Base-by-base conservation (phyloP, 192 early-diverging fungal species). In the Glomus cerebriforme region DNA sequence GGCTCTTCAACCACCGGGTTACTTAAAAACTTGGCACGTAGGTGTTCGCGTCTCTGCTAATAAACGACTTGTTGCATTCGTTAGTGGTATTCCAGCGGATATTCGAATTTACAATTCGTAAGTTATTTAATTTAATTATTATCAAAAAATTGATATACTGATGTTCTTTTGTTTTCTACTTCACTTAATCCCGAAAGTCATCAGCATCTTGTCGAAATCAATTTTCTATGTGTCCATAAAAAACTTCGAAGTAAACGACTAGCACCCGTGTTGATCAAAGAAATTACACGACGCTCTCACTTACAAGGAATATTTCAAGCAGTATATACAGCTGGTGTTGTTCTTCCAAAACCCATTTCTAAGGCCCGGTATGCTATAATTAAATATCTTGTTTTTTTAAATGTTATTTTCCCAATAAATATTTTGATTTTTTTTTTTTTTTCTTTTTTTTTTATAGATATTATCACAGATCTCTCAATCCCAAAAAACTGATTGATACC, bases 191-290 rank as follows among this genome's bases (percentile, higher is more conserved):
- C 31, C 13, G 45, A 68, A 59, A 89, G 88, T 77, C 81, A 83
- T 9, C 90, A 91, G 73, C 79, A 84, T 22, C 89, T 99, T 86
- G 95, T 95, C 2, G 98, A 98, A 82, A 99, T 99, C 89, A 99
- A 99, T 88, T 99, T 97, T 79, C 84, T 99, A 77, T 98, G 97
- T 82, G 86, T 98, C 27, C 96, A 97, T 85, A 99, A 99, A 88
- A 93, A 92, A 81, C 92, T 99, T 71, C 92, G 98, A 49, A 89
- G 90, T 72, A 98, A 99, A 85, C 92, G 98, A 74, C 87, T 99
- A 74, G 92, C 98, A 31, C 98, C 98, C 37, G 90, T 99, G 24
- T 83, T 99, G 67, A 99, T 99, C 88, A 94, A 96, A 85, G 98
- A 99, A 84, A 93, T 99, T 39, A 99, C 98, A 6, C 90, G 98